Evolutionary conservation across 306 rosid species (phyloP).

Genomic region (Vicia sativa): DNA sequence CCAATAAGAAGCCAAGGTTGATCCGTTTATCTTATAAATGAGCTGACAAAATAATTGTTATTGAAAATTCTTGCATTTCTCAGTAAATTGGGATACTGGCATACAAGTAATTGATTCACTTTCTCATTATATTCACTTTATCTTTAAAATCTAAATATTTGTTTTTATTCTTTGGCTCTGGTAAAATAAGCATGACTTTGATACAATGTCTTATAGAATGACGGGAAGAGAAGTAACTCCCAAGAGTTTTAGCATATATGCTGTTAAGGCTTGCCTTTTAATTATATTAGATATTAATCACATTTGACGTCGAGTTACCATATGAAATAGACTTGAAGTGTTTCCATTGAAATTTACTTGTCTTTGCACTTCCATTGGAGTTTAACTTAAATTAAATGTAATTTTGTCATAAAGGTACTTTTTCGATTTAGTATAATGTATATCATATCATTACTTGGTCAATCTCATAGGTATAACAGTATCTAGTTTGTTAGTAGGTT

Average conservation of each 20-base stretch:
- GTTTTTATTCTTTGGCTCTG: neutral
- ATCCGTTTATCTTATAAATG: too few relatives aligned
- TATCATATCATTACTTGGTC: neutral
- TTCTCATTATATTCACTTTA: conserved; percentile 5
- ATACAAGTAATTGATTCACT: conserved; percentile 21
- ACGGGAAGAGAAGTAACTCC: too few relatives aligned
- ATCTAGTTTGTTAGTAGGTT: neutral
- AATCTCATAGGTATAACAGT: neutral
- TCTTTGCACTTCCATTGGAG: too few relatives aligned
- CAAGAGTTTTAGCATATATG: too few relatives aligned
- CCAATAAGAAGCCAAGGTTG: conserved; percentile 15
- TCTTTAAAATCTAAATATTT: conserved; percentile 6
- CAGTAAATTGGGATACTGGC: conserved; percentile 23
- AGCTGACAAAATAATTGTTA: neutral
- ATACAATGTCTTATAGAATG: too few relatives aligned
- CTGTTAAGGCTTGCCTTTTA: too few relatives aligned
- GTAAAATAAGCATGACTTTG: too few relatives aligned
- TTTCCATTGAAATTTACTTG: too few relatives aligned
- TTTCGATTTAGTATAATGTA: neutral
- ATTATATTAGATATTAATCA: too few relatives aligned
- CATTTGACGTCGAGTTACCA: too few relatives aligned
- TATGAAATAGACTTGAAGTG: too few relatives aligned
- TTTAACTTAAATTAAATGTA: too few relatives aligned
- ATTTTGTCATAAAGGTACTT: neutral
- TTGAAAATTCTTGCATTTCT: conserved; percentile 10